phyloP scores from a whole-genome alignment of 768 basidiomycete genomes.

The Auriculariales sp. region DNA sequence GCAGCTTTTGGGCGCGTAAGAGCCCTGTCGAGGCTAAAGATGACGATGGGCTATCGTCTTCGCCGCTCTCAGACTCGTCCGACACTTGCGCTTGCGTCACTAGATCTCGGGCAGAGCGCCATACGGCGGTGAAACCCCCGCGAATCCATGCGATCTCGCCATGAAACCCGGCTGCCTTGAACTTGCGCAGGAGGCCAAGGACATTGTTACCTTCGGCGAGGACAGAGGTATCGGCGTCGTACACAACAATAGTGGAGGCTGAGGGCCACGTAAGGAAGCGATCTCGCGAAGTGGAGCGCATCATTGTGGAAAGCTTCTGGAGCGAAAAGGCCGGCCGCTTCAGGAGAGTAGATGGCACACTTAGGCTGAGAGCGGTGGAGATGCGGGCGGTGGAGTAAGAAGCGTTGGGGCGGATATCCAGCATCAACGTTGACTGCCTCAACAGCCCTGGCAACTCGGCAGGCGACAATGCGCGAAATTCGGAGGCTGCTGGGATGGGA shows the following conservation, averaged over 20 bases:
- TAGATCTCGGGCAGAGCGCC: conserved; percentile 17
- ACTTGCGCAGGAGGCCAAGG: conserved; percentile 60
- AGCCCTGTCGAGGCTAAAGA: neutral
- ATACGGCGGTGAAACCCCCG: conserved; percentile 70
- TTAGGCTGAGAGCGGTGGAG: conserved; percentile 61
- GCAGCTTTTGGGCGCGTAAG: conserved; percentile 14
- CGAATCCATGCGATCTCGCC: conserved; percentile 64
- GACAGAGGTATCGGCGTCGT: conserved; percentile 62
- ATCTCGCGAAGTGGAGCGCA: conserved; percentile 43
- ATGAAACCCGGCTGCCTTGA: conserved; percentile 39
- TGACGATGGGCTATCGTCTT: conserved; percentile 19
- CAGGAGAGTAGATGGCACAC: conserved; percentile 87
- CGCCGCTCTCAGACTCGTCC: conserved; percentile 26
- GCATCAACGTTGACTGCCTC: conserved; percentile 53
- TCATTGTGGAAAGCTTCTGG: conserved; percentile 61
- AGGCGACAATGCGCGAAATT: too few species aligned
- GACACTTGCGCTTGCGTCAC: conserved; percentile 34
- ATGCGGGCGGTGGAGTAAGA: conserved; percentile 54
- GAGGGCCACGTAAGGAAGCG: conserved; percentile 46
- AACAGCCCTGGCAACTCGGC: too few species aligned
- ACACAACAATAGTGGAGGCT: conserved; percentile 56
- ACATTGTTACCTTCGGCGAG: conserved; percentile 56
- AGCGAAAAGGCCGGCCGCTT: conserved; percentile 81
- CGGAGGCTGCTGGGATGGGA: too few species aligned
- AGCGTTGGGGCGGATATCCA: conserved; percentile 82